These are phyloP conservation scores for Botrytis pseudocinerea DNA, from an alignment of 2,329 filamentous ascomycete species.

Conservation along the genomic window DNA sequence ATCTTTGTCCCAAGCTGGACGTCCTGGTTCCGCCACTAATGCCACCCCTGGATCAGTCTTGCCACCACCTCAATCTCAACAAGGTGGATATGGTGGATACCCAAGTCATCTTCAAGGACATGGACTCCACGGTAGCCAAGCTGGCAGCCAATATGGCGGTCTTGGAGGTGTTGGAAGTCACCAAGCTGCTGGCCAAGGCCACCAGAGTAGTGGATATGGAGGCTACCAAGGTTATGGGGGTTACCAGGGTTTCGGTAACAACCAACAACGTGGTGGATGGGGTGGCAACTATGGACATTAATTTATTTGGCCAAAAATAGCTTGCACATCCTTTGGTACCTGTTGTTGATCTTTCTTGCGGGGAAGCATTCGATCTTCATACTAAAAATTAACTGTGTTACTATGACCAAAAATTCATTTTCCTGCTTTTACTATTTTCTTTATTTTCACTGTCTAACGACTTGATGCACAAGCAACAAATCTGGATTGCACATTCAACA, in stretches of 20 bases:
- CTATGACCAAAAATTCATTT: conserved; percentile 21
- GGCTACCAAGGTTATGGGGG: conserved; percentile 49
- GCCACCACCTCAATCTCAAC: conserved; percentile 41
- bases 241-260: conserved; percentile 42
- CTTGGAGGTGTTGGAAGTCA: conserved; percentile 53
- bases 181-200: conserved; percentile 46
- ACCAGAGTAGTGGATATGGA: conserved; percentile 46
- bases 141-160: conserved; percentile 41
- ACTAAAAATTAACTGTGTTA: conserved; percentile 20
- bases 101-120: conserved; percentile 42
- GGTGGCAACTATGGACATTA: conserved; percentile 46
- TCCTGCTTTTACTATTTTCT: conserved; percentile 20
- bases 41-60: conserved; percentile 39
- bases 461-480: conserved; percentile 19
- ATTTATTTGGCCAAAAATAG: conserved; percentile 15
- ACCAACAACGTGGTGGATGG: conserved; percentile 50
- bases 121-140: conserved; percentile 41
- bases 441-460: conserved; percentile 20
- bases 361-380: conserved; percentile 10
- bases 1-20: conserved; percentile 41
- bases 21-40: conserved; percentile 43
- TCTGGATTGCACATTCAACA: conserved; percentile 22
- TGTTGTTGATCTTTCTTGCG: neutral
- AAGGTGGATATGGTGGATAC: conserved; percentile 41
- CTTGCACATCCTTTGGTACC: conserved; percentile 20